phyloP scores from a whole-genome alignment of 108 stramenopile genomes.

The Hondaea fermentalgiana region DNA sequence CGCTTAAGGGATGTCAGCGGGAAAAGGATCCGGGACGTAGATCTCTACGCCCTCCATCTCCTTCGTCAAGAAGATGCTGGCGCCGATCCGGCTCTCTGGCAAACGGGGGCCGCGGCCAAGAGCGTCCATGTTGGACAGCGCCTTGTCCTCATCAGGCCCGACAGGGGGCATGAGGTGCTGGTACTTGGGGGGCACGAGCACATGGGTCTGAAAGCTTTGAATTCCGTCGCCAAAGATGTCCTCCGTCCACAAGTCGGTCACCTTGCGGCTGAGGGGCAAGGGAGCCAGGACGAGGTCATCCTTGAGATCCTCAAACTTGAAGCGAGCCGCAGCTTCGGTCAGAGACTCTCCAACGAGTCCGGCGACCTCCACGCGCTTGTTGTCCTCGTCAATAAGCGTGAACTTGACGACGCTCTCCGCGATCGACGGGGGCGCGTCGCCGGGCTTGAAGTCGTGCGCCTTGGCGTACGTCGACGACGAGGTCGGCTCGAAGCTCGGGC shows the following conservation, averaged over 20 bases:
- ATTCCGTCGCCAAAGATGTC: slow-evolving; percentile 9
- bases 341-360: neutral
- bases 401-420: neutral
- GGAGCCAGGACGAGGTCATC: neutral
- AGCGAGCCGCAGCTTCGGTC: neutral
- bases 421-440: neutral
- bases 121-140: neutral
- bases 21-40: slow-evolving; percentile 1
- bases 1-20: neutral
- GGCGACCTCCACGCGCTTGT: neutral
- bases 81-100: neutral
- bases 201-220: neutral
- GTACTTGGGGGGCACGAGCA: neutral
- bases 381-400: neutral
- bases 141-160: neutral
- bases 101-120: neutral
- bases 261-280: neutral
- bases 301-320: neutral
- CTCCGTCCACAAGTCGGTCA: neutral
- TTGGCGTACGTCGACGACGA: neutral
- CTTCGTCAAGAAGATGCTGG: neutral
- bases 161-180: neutral
- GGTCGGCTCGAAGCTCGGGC: neutral
- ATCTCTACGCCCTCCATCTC: neutral
- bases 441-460: neutral